A percentile compares a stretch with the other conserved stretches of the same genome.
Conservation (phyloP, 202 grass and related monocot genomes). For the Digitaria exilis region DNA sequence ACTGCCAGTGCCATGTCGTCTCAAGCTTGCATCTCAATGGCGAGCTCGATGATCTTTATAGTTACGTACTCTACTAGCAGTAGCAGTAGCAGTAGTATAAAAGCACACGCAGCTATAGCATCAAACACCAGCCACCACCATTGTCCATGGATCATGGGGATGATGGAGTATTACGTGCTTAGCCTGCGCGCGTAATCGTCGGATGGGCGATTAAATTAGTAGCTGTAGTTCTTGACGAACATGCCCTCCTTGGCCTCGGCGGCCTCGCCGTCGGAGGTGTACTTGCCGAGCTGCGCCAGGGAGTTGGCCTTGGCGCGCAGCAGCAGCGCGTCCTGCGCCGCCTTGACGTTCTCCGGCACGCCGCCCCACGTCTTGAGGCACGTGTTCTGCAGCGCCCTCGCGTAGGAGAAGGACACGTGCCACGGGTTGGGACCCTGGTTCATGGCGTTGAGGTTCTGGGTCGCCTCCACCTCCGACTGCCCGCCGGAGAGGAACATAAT, state of each 20-base stretch:
- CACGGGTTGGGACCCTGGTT: constrained; percentile 71
- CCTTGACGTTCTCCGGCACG: constrained; percentile 61
- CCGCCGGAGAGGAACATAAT: constrained; percentile 75
- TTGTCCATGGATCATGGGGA: no score
- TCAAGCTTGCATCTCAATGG: no score
- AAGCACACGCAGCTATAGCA: no score
- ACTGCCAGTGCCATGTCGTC: no score
- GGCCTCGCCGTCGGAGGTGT: constrained; percentile 67
- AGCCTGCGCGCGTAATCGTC: no score
- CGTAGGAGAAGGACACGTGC: constrained; percentile 82
- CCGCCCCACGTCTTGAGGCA: constrained; percentile 86
- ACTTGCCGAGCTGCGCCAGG: constrained; percentile 71
- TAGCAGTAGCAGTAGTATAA: no score
- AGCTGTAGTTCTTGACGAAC: constrained; percentile 76
- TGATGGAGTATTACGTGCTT: no score
- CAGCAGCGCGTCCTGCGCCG: constrained; percentile 69
- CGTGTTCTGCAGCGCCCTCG: constrained; percentile 79
- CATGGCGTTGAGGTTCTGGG: constrained; percentile 88
- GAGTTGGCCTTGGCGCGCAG: constrained; percentile 74
- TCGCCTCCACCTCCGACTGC: constrained; percentile 90
- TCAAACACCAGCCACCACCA: no score
- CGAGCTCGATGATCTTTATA: no score
- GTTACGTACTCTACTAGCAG: no score
- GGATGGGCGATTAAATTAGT: constrained; percentile 45
- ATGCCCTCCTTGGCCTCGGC: constrained; percentile 72